Evolutionary conservation across 176 grass and related monocot species (phyloP).

Genomic region (Rhynchospora pubera): DNA sequence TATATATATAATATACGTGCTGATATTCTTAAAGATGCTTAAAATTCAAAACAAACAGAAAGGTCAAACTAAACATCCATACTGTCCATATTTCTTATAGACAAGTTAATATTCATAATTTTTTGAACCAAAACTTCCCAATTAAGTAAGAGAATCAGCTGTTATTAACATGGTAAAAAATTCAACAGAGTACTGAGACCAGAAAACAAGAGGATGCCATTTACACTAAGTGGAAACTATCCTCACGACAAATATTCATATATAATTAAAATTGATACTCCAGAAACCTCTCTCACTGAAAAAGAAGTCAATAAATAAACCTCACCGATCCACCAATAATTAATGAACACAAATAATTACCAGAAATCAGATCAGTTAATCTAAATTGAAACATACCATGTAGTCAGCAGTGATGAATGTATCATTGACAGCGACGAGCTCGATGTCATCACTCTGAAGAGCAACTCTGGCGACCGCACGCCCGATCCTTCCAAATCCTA

Average conservation of each 20-base stretch:
- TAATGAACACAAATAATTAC: neutral
- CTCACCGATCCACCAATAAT: neutral
- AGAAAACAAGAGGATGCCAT: too few species aligned
- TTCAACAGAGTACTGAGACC: too few species aligned
- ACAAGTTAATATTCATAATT: neutral
- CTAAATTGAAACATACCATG: conserved; percentile 41
- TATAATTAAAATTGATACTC: neutral
- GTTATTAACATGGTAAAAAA: too few species aligned
- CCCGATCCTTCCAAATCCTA: conserved; percentile 60
- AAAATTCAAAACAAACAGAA: neutral
- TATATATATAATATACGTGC: neutral
- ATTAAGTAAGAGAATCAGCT: too few species aligned
- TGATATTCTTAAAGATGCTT: too few species aligned
- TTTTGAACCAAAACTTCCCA: too few species aligned
- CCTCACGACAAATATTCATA: too few species aligned
- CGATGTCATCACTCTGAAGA: conserved; percentile 50
- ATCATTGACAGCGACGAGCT: conserved; percentile 55
- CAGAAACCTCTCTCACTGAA: neutral
- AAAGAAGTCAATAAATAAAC: neutral
- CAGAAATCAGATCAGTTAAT: neutral
- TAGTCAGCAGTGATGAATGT: conserved; percentile 55
- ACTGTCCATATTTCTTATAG: neutral
- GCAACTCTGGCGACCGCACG: conserved; percentile 46
- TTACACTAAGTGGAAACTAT: too few species aligned
- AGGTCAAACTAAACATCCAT: neutral